phyloP scores from a whole-genome alignment of 805 yeast species.

The Tetrapisispora namnaoensis region DNA sequence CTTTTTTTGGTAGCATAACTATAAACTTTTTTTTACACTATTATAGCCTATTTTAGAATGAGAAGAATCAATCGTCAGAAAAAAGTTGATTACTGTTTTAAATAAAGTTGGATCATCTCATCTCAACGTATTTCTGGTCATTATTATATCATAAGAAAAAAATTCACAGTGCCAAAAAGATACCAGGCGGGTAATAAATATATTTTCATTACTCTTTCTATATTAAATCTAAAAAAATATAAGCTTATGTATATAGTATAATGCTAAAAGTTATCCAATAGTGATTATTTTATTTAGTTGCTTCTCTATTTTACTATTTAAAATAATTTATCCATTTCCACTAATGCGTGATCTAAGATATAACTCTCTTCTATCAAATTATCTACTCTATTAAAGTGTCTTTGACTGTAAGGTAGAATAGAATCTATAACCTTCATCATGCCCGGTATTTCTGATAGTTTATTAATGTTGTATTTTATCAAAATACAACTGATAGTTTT shows the following conservation, averaged over 20 bases:
- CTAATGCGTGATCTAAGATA: constrained; percentile 72
- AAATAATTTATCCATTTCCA: constrained; percentile 52
- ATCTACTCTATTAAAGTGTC: constrained; percentile 72
- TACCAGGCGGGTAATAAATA: too few relatives aligned
- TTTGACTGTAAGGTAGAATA: constrained; percentile 79
- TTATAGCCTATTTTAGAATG: too few relatives aligned
- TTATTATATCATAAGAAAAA: neutral
- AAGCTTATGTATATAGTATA: neutral
- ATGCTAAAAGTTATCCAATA: neutral
- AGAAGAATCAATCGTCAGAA: too few relatives aligned
- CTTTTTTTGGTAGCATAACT: neutral
- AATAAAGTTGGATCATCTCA: constrained; percentile 7
- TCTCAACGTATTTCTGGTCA: constrained; percentile 7
- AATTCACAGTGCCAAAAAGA: neutral
- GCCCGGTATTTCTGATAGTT: constrained; percentile 55
- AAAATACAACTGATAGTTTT: constrained; percentile 60
- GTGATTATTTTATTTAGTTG: too few relatives aligned
- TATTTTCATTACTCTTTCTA: too few relatives aligned
- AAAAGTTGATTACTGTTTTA: neutral
- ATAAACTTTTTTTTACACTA: too few relatives aligned
- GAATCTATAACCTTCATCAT: constrained; percentile 58
- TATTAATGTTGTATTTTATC: constrained; percentile 42
- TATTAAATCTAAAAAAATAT: neutral
- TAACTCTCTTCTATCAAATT: constrained; percentile 78
- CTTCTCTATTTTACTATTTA: constrained; percentile 4